Base-by-base conservation (phyloP, 371 early-diverging fungal species). In the Vittaforma corneae region DNA sequence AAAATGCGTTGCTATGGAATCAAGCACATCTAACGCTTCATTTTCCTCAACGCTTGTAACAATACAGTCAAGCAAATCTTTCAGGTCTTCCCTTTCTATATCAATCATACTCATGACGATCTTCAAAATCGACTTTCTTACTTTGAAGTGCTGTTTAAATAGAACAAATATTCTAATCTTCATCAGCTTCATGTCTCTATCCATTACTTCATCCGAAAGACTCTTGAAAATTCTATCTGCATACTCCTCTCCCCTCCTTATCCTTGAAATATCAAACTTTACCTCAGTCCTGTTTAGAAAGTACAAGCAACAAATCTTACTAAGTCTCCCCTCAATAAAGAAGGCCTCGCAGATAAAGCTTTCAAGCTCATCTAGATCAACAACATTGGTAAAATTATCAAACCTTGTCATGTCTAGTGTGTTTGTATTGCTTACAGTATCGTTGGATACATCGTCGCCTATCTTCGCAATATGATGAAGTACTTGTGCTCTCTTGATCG, bases 51-150 rank as follows among this genome's bases (percentile, higher is more conserved):
- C 34, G 40, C 45, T 22, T 28, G 46, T 33, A 38, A 62, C 50
- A 20, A 45, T 22, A 42, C 37, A 26, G 52, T 72, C 50, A 40
- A 62, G 32, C 16, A 28, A 33, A 32, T 18, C 55, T 3, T 57
- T 59, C 29, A 76, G 45, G 37, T 67, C 67, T 28, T 65, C 61
- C 30, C 62, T 40, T 32, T 62, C 50, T 22, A 11, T 46, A 65
- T 63, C 51, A 1, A 70, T 66, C 54, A 76, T 73, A 22, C 48
- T 50, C 18, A 73, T 59, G 14, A 70, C 71, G 16, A 76, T 33
- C 32, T 58, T 65, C 22, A 55, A 61, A 48, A 76, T 61, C 9
- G 55, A 54, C 6, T 70, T 53, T 34, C 65, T 70, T 24, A 67
- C 24, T 0, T 67, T 61, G 24, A 47, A 52, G 16, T 65, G 40